Conservation (phyloP, 768 basidiomycete genomes). For the Xerocomellus intermedius region DNA sequence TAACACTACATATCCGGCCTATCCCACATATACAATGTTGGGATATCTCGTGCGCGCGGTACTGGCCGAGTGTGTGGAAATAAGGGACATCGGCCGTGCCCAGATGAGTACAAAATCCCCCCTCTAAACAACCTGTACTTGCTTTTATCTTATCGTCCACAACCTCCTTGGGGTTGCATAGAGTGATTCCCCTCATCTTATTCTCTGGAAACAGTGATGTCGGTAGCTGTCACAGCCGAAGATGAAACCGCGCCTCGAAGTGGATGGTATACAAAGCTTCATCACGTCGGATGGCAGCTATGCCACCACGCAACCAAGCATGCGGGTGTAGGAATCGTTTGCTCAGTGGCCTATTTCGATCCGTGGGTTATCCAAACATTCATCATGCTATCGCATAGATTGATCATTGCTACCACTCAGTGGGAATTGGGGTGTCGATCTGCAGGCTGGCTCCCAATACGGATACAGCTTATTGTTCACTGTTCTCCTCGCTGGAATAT, state of each 20-base stretch:
- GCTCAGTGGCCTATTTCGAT: conserved; percentile 87
- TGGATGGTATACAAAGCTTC: conserved; percentile 21
- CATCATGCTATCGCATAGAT: background rate
- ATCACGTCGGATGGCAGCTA: conserved; percentile 29
- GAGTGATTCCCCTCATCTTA: background rate
- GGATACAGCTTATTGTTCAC: conserved; percentile 87
- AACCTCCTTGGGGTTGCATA: background rate
- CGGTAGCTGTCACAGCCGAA: background rate
- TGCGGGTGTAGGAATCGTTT: conserved; percentile 82
- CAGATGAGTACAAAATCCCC: too few relatives aligned
- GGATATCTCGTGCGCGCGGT: too few relatives aligned
- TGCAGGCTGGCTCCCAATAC: conserved; percentile 81
- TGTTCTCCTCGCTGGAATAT: conserved; percentile 77
- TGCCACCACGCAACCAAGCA: conserved; percentile 60
- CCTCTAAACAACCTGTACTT: background rate
- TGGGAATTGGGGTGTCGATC: conserved; percentile 89
- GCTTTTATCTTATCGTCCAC: conserved; percentile 4
- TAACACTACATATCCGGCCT: too few relatives aligned
- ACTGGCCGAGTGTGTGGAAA: too few relatives aligned
- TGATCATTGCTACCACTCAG: conserved; percentile 31
- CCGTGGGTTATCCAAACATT: conserved; percentile 50
- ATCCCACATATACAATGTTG: too few relatives aligned
- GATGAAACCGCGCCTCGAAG: background rate
- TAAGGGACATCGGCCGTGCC: too few relatives aligned
- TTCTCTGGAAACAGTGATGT: conserved; percentile 11